phyloP scores from a whole-genome alignment of 2,329 filamentous ascomycete species.

The Botrytis paeoniae region DNA sequence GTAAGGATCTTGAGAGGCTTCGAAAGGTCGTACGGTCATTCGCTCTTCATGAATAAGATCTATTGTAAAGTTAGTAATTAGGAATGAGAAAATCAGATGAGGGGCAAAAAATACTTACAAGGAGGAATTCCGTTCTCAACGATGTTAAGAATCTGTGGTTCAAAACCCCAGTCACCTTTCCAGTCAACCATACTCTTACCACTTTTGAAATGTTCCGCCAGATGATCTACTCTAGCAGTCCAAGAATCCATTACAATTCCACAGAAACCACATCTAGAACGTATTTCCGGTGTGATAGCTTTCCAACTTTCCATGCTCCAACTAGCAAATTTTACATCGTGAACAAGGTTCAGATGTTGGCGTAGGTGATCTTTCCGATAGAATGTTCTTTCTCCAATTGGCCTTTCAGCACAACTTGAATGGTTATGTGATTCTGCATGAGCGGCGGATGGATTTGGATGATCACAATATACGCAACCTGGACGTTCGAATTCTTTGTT shows the following conservation, averaged over 20 bases:
- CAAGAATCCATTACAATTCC: conserved; percentile 60
- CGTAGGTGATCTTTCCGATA: conserved; percentile 67
- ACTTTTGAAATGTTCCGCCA: conserved; percentile 66
- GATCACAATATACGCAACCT: conserved; percentile 59
- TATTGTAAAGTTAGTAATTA: conserved; percentile 36
- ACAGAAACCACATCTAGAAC: conserved; percentile 65
- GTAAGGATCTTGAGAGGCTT: conserved; percentile 40
- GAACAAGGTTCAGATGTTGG: conserved; percentile 61
- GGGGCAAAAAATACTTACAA: conserved; percentile 48
- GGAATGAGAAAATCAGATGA: conserved; percentile 29
- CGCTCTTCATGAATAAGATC: conserved; percentile 64
- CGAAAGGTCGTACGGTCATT: conserved; percentile 54
- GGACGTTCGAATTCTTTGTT: conserved; percentile 57
- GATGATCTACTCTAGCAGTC: conserved; percentile 58
- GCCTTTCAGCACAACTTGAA: conserved; percentile 64
- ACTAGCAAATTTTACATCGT: conserved; percentile 55
- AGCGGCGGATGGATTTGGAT: conserved; percentile 51
- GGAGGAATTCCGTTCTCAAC: conserved; percentile 66
- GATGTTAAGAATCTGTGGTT: conserved; percentile 57
- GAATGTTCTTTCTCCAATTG: conserved; percentile 59
- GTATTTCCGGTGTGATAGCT: conserved; percentile 56
- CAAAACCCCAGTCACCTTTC: conserved; percentile 70
- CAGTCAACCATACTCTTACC: conserved; percentile 66
- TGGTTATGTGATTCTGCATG: conserved; percentile 60
- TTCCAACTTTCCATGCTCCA: conserved; percentile 67